phyloP scores from a whole-genome alignment of 768 basidiomycete genomes.

The Porpolomopsis calyptriformis region DNA sequence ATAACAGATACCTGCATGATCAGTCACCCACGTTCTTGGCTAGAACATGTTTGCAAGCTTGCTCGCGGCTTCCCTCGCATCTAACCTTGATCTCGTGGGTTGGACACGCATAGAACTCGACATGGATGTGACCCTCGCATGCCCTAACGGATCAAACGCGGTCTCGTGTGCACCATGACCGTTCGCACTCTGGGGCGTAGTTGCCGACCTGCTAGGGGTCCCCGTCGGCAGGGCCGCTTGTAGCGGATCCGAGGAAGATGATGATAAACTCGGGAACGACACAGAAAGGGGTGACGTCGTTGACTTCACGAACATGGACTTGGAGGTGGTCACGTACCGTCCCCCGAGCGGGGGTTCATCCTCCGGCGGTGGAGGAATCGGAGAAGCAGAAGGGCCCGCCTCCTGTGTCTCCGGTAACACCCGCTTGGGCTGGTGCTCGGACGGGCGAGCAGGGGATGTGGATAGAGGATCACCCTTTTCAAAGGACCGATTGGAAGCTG shows the following conservation, averaged over 20 bases:
- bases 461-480: conserved; percentile 8
- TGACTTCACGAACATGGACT: conserved; percentile 68
- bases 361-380: conserved; percentile 21
- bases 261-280: conserved; percentile 25
- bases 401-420: conserved; percentile 36
- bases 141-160: conserved; percentile 54
- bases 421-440: conserved; percentile 19
- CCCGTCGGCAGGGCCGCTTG: not conserved
- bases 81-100: conserved; percentile 62
- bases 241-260: conserved; percentile 15
- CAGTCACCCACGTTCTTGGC: not conserved
- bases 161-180: conserved; percentile 21
- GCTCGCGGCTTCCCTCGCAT: conserved; percentile 78
- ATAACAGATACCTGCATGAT: too few relatives aligned
- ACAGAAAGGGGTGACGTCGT: conserved; percentile 29
- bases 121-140: conserved; percentile 52
- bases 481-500: conserved; percentile 1
- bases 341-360: conserved; percentile 47
- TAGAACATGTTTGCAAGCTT: conserved; percentile 87
- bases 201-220: conserved; percentile 11
- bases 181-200: conserved; percentile 12
- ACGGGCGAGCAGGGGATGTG: conserved; percentile 10
- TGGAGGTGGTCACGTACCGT: conserved; percentile 62
- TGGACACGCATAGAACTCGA: conserved; percentile 63
- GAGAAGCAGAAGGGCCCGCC: conserved; percentile 44